These are phyloP conservation scores for Boletus eberwhitei DNA, from an alignment of 768 basidiomycete genomes.

Conservation along the genomic window DNA sequence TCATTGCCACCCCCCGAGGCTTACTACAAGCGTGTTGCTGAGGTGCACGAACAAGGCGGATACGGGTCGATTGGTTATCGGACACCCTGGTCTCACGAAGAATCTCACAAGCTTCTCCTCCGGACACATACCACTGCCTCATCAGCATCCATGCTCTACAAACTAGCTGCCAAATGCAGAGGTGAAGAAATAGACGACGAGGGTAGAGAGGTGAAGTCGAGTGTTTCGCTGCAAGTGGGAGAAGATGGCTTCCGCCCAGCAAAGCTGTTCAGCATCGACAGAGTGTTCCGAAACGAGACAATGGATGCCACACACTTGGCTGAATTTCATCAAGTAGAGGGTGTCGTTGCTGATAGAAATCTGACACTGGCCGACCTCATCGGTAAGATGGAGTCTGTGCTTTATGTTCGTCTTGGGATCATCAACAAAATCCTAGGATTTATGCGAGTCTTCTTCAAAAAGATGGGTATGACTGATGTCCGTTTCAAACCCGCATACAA, in stretches of 20 bases:
- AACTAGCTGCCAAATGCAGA: constrained; percentile 81
- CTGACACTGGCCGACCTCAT: constrained; percentile 94
- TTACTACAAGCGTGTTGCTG: constrained; percentile 83
- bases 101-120: constrained; percentile 87
- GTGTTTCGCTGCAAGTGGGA: constrained; percentile 13
- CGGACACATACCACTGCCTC: constrained; percentile 97
- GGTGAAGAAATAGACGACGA: constrained; percentile 48
- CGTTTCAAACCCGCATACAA: constrained; percentile 99
- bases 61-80: constrained; percentile 95
- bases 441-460: constrained; percentile 97
- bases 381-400: constrained; percentile 44
- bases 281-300: constrained; percentile 98
- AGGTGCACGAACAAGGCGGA: constrained; percentile 81
- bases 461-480: constrained; percentile 93
- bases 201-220: constrained; percentile 8
- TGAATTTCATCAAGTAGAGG: constrained; percentile 99
- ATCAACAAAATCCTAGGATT: constrained; percentile 56
- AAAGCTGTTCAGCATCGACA: constrained; percentile 95
- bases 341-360: constrained; percentile 92
- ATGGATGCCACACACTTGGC: constrained; percentile 98
- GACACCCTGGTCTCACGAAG: constrained; percentile 91
- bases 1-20: constrained; percentile 73
- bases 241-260: constrained; percentile 85
- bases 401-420: background rate
- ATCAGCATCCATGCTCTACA: constrained; percentile 90